Conservation (phyloP, 208 protist genomes). For the Novymonas esmeraldas region DNA sequence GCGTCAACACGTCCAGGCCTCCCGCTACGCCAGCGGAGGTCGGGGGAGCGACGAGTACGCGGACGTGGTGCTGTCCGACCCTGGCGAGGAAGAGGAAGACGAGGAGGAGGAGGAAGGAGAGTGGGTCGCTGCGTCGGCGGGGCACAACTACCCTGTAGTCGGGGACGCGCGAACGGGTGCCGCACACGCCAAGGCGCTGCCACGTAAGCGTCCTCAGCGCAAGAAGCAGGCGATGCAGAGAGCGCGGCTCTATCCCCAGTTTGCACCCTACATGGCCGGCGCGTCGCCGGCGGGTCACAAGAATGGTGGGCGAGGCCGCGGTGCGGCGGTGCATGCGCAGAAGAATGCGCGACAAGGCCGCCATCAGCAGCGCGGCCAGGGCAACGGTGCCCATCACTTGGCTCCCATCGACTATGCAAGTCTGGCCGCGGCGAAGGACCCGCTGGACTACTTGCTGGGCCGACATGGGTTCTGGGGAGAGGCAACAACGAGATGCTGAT, state of each 20-base stretch:
- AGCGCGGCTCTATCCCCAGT: no score
- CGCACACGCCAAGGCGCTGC: not conserved
- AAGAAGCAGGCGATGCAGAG: not conserved
- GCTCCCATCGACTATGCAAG: slow-evolving; percentile 10
- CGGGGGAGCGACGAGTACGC: not conserved
- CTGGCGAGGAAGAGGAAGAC: no score
- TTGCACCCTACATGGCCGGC: slow-evolving; percentile 16
- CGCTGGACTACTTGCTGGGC: slow-evolving; percentile 28
- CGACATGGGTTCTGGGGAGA: slow-evolving; percentile 49
- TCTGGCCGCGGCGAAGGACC: slow-evolving; percentile 18
- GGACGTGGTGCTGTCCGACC: not conserved
- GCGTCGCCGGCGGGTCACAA: not conserved
- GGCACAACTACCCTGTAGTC: not conserved
- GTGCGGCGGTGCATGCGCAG: not conserved
- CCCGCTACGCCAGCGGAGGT: not conserved
- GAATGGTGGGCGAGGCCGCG: not conserved
- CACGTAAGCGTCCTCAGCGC: not conserved
- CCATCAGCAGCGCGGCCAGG: not conserved
- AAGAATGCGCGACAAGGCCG: slow-evolving; percentile 1
- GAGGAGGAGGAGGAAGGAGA: no score
- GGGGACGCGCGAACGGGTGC: not conserved
- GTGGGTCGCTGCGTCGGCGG: no score
- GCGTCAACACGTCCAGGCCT: not conserved
- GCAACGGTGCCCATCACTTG: not conserved
- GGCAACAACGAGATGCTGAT: slow-evolving; percentile 9